Percentiles rank a stretch among this genome's conserved stretches.
phyloP scores from a whole-genome alignment of 2,329 filamentous ascomycete species.

The Fusarium coffeatum region DNA sequence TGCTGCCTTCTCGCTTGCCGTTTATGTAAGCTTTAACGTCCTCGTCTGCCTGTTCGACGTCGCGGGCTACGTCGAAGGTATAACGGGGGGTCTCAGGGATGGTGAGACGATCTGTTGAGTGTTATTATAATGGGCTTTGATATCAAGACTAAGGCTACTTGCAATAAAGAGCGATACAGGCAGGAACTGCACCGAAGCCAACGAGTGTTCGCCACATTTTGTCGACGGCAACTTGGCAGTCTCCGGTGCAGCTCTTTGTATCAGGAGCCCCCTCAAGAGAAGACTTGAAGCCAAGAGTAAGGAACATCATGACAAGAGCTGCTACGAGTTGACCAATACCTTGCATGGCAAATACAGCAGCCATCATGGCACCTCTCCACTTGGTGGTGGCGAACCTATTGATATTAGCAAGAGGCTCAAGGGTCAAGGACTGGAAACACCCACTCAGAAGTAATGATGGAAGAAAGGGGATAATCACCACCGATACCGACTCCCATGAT shows the following conservation, averaged over 20 bases:
- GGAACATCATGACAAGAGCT: slow-evolving; percentile 80
- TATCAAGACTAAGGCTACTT: slow-evolving; percentile 21
- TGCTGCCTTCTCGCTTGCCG: slow-evolving; percentile 70
- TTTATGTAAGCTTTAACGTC: slow-evolving; percentile 81
- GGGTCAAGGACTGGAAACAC: neutral
- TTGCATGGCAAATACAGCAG: slow-evolving; percentile 87
- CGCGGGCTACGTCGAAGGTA: slow-evolving; percentile 83
- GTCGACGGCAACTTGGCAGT: slow-evolving; percentile 67
- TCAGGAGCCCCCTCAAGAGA: slow-evolving; percentile 65
- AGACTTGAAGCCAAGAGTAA: slow-evolving; percentile 76
- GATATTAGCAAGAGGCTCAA: neutral
- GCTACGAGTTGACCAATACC: slow-evolving; percentile 83
- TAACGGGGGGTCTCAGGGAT: slow-evolving; percentile 91
- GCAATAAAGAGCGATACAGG: slow-evolving; percentile 83
- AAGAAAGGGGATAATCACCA: slow-evolving; percentile 81
- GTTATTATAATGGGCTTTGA: neutral
- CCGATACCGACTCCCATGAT: slow-evolving; percentile 67
- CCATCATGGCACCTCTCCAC: slow-evolving; percentile 90
- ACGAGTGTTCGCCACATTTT: slow-evolving; percentile 90
- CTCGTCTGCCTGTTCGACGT: slow-evolving; percentile 77
- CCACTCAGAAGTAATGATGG: slow-evolving; percentile 85
- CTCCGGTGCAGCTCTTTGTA: slow-evolving; percentile 63
- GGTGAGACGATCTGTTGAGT: slow-evolving; percentile 68
- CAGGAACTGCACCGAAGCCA: slow-evolving; percentile 83
- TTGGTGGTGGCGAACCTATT: slow-evolving; percentile 78